Conservation (phyloP, 148 eudicot genomes). For the Gaultheria prostrata region DNA sequence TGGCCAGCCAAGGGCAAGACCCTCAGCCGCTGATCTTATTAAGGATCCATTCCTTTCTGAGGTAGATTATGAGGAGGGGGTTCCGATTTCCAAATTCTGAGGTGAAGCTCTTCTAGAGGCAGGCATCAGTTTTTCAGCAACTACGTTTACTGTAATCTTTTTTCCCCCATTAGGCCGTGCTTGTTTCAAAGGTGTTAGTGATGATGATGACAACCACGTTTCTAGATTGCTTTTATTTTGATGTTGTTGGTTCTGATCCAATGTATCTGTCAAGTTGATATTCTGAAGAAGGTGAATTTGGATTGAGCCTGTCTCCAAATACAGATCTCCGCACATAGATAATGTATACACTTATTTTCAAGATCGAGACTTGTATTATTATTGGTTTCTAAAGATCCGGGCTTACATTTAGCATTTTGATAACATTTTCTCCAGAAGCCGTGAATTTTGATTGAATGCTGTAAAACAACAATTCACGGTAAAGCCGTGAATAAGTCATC, state of each 20-base stretch:
- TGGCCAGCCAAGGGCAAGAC: slow-evolving; percentile 63
- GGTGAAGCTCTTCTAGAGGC: not conserved
- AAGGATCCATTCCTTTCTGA: slow-evolving; percentile 59
- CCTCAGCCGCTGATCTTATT: slow-evolving; percentile 72
- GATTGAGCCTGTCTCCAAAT: not conserved
- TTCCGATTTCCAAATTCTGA: slow-evolving; percentile 3
- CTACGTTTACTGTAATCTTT: not conserved
- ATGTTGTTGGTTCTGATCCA: not conserved
- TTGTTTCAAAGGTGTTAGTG: not conserved
- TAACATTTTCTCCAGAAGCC: not conserved
- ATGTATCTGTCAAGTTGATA: not conserved
- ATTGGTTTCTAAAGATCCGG: not conserved
- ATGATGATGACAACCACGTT: not conserved
- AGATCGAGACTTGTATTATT: not conserved
- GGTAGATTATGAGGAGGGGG: slow-evolving; percentile 36
- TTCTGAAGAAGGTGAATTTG: not conserved
- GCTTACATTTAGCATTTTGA: not conserved
- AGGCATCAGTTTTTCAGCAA: not conserved
- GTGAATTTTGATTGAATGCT: no score
- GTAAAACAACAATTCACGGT: no score
- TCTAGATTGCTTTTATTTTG: not conserved
- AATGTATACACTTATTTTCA: not conserved
- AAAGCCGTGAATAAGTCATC: no score
- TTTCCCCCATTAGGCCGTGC: not conserved
- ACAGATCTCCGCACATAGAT: not conserved